These are phyloP conservation scores for Saururus chinensis DNA, from an alignment of 164 flowering plant species.

Conservation along the genomic window DNA sequence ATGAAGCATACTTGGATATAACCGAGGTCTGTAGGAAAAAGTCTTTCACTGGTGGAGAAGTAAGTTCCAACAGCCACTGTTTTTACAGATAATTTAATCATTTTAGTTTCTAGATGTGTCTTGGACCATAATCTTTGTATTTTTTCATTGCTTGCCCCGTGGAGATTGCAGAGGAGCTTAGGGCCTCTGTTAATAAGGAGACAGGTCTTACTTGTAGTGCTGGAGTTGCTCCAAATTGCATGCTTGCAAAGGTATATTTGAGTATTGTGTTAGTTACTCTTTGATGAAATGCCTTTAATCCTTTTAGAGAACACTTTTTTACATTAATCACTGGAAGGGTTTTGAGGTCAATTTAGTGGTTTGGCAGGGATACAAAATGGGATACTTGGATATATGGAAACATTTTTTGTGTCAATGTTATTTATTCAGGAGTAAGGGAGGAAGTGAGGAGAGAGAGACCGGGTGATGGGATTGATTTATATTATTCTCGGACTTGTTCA, in stretches of 20 bases:
- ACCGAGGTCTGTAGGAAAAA: constrained; percentile 67
- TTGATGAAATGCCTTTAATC: neutral
- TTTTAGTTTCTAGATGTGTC: neutral
- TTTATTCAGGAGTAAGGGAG: no score
- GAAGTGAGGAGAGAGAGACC: neutral
- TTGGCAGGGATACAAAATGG: neutral
- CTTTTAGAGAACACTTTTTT: no score
- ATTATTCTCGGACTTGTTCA: neutral
- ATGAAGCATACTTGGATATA: constrained; percentile 96
- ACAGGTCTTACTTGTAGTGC: constrained; percentile 98
- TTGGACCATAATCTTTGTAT: neutral
- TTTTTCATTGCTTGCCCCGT: constrained; percentile 1
- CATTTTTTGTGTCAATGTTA: no score
- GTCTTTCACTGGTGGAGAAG: constrained; percentile 51
- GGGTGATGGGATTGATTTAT: neutral
- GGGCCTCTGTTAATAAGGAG: constrained; percentile 43
- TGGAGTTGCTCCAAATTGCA: constrained; percentile 89
- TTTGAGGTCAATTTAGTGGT: neutral
- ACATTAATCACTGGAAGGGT: neutral
- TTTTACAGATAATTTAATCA: neutral
- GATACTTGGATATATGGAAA: no score
- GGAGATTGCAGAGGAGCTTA: constrained; percentile 83
- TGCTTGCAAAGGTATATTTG: constrained; percentile 79
- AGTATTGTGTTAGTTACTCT: neutral
- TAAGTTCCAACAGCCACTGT: constrained; percentile 23